Percentiles rank a stretch among this genome's conserved stretches.
phyloP scores from a whole-genome alignment of 2,329 filamentous ascomycete species.

The Rugonectria rugulosa region DNA sequence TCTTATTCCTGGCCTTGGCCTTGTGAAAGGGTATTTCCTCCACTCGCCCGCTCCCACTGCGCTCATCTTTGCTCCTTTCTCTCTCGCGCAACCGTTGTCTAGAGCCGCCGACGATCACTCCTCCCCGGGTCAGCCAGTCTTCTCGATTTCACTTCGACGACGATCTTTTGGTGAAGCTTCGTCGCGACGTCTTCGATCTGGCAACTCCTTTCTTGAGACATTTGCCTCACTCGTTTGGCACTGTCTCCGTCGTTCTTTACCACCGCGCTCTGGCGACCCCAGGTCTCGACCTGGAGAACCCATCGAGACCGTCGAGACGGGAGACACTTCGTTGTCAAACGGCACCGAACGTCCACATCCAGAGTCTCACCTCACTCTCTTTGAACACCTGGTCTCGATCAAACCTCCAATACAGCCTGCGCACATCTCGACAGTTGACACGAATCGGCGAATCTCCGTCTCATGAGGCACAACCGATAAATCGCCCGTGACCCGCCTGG shows the following conservation, averaged over 20 bases:
- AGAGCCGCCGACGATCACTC: slow-evolving; percentile 37
- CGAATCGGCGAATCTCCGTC: too few species aligned
- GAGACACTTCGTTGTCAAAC: too few species aligned
- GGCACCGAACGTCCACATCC: too few species aligned
- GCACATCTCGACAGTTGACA: slow-evolving; percentile 2
- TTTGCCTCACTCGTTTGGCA: slow-evolving; percentile 18
- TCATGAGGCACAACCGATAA: too few species aligned
- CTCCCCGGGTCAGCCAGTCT: slow-evolving; percentile 28
- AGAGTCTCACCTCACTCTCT: too few species aligned
- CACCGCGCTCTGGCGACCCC: not conserved
- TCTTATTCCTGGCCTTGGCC: slow-evolving; percentile 17
- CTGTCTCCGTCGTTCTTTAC: slow-evolving; percentile 9
- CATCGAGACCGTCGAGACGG: slow-evolving; percentile 7
- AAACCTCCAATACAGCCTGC: too few species aligned
- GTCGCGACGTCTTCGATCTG: slow-evolving; percentile 2
- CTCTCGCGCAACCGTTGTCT: slow-evolving; percentile 25
- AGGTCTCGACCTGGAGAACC: slow-evolving; percentile 14
- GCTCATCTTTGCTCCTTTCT: slow-evolving; percentile 31
- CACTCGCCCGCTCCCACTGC: slow-evolving; percentile 6
- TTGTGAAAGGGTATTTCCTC: slow-evolving; percentile 17
- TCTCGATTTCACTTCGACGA: slow-evolving; percentile 27
- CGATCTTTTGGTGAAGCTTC: slow-evolving; percentile 24
- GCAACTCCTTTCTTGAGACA: slow-evolving; percentile 9
- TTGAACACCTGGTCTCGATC: too few species aligned
- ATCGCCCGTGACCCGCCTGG: too few species aligned